phyloP scores from a whole-genome alignment of 1,284 basidiomycete genomes.

The Melampsora larici-populina region DNA sequence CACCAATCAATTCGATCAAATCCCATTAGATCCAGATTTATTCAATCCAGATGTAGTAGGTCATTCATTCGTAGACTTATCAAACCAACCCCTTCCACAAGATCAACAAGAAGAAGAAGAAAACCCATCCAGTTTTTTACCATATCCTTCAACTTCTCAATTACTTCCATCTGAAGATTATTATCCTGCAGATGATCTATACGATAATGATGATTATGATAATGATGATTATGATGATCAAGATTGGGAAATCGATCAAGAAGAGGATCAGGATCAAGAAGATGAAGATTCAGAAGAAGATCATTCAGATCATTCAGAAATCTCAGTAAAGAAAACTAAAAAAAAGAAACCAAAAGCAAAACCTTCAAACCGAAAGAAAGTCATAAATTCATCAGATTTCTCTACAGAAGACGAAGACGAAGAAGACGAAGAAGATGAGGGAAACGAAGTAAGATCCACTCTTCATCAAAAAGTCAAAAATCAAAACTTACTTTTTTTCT shows the following conservation, averaged over 20 bases:
- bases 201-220: too few species aligned
- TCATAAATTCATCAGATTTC: too few species aligned
- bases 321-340: too few species aligned
- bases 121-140: background rate
- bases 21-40: conserved; percentile 27
- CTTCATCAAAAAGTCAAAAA: too few species aligned
- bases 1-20: background rate
- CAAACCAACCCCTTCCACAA: background rate
- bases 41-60: conserved; percentile 41
- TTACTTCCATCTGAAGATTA: conserved; percentile 20
- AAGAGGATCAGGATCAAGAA: conserved; percentile 8
- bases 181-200: background rate
- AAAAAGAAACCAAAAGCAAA: too few species aligned
- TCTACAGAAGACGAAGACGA: too few species aligned
- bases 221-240: conserved; percentile 17
- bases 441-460: too few species aligned
- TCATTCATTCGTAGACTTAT: too few species aligned
- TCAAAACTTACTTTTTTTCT: too few species aligned
- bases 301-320: too few species aligned
- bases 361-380: too few species aligned
- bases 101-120: background rate
- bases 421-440: too few species aligned
- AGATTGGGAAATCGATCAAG: conserved; percentile 24
- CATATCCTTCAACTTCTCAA: background rate
- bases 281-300: background rate